phyloP scores from a whole-genome alignment of 2,329 filamentous ascomycete genomes.

The Bipolaris sorokiniana region DNA sequence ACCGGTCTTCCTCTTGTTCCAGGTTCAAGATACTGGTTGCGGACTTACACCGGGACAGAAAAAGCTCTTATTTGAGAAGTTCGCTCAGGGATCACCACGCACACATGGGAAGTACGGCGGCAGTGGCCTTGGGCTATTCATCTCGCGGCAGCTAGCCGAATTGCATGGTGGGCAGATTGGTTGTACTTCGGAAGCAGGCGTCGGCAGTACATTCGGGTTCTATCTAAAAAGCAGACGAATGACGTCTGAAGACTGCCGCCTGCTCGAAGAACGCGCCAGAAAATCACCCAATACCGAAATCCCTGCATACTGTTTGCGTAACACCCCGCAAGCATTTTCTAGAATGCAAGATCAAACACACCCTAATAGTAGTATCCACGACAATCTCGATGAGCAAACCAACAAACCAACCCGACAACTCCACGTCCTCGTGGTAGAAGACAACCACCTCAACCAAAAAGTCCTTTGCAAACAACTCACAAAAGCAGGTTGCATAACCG shows the following conservation, averaged over 20 bases:
- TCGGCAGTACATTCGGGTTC: conserved; percentile 46
- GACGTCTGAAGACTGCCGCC: conserved; percentile 5
- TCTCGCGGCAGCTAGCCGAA: conserved; percentile 45
- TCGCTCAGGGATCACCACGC: conserved; percentile 43
- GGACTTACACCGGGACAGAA: conserved; percentile 42
- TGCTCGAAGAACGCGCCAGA: conserved; percentile 5
- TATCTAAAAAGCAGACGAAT: conserved; percentile 38
- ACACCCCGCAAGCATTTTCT: not conserved
- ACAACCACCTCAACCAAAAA: conserved; percentile 48
- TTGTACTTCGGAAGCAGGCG: conserved; percentile 36
- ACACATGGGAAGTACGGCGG: conserved; percentile 47
- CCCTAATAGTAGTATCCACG: too few relatives aligned
- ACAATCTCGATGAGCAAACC: not conserved
- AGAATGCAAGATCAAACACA: not conserved
- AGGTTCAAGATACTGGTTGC: conserved; percentile 43
- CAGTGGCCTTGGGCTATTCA: conserved; percentile 46
- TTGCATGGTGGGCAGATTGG: conserved; percentile 47
- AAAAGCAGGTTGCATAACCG: conserved; percentile 37
- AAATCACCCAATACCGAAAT: conserved; percentile 8
- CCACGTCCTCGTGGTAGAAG: conserved; percentile 45
- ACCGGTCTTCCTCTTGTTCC: conserved; percentile 36
- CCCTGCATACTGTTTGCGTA: not conserved
- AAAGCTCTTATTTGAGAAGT: conserved; percentile 40
- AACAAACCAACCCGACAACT: conserved; percentile 9
- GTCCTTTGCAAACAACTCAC: conserved; percentile 43